phyloP scores from a whole-genome alignment of 2,329 filamentous ascomycete genomes.

The Aspergillus sp. region DNA sequence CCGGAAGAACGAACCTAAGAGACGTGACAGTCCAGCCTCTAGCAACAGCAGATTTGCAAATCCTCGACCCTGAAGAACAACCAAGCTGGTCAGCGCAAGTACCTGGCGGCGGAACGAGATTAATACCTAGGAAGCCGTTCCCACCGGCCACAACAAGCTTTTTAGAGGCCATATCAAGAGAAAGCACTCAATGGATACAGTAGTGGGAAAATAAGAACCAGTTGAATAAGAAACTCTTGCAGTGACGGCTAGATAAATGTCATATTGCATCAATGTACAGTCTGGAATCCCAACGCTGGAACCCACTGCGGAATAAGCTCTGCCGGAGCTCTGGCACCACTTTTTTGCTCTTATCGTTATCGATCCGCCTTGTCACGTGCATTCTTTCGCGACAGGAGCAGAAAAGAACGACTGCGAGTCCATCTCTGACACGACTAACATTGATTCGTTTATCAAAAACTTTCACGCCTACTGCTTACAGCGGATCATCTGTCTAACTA shows the following conservation, averaged over 20 bases:
- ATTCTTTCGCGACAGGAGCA: neutral
- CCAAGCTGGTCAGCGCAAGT: constrained; percentile 14
- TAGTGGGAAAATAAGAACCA: neutral
- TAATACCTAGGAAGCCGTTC: constrained; percentile 80
- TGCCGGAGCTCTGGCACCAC: constrained; percentile 11
- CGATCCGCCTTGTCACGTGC: constrained; percentile 33
- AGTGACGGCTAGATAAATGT: neutral
- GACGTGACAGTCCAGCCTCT: constrained; percentile 92
- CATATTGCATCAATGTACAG: neutral
- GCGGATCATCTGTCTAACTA: neutral
- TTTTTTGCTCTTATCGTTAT: constrained; percentile 24
- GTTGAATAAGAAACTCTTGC: neutral
- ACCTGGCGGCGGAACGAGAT: constrained; percentile 28
- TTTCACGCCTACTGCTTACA: neutral
- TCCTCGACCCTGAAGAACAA: constrained; percentile 63
- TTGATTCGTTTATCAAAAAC: neutral
- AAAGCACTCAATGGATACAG: neutral
- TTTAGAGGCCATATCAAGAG: constrained; percentile 61
- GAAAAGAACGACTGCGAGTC: neutral
- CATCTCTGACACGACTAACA: neutral
- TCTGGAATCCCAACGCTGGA: neutral
- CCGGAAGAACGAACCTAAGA: constrained; percentile 68
- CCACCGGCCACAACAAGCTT: constrained; percentile 89
- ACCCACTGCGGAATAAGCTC: constrained; percentile 17
- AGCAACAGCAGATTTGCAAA: constrained; percentile 86